Evolutionary conservation across 202 grass and related monocot genomes (phyloP), one percentile per base, ranked within the genome.

Genomic region (Dendrocalamus latiflorus): DNA sequence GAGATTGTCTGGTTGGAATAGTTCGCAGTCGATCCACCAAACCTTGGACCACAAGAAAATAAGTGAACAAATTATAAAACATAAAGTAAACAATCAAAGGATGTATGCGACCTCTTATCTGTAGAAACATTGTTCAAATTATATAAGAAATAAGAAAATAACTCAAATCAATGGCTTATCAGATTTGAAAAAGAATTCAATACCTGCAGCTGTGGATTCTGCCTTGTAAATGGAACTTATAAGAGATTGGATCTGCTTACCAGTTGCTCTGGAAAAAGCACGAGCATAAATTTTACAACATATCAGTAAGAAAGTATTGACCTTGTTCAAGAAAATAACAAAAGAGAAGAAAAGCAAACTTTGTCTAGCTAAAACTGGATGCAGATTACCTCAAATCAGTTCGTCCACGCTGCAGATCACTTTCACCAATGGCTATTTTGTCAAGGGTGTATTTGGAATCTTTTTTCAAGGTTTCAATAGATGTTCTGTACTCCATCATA

Each of bases 161-260:
- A 25, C 12, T 6, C 74, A 61, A 68, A 68, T 20, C 15, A 75
- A 61, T 62, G 18, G 77, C 41, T 28, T 30, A 61, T 65, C 66
- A 17, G 7, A 15, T 42, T 63, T 64, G 50, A 75, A 78, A 68
- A 59, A 60, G 10, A 88, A 79, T 30, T 42, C 71, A 54, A 47
- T 93, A 95, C 95, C 95, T 81, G 85, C 48, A 47, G 93, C 90
- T 70, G 91, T 86, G 15, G 95, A 90, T 89, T 95, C 95, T 58
- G 92, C 83, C 86, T 93, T 95, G 83, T 88, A 84, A 60, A 95
- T 91, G 75, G 93, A 95, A 51, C 91, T 82, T 78, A 90, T 70
- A 81, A 98, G 90, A 47, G 85, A 79, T 54, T 87, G 95, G 81
- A 98, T 93, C 81, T 98, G 90, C 48, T 90, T 88, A 77, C 95